Evolutionary conservation across 1,284 basidiomycete species (phyloP).

Genomic region (Chondrostereum purpureum): DNA sequence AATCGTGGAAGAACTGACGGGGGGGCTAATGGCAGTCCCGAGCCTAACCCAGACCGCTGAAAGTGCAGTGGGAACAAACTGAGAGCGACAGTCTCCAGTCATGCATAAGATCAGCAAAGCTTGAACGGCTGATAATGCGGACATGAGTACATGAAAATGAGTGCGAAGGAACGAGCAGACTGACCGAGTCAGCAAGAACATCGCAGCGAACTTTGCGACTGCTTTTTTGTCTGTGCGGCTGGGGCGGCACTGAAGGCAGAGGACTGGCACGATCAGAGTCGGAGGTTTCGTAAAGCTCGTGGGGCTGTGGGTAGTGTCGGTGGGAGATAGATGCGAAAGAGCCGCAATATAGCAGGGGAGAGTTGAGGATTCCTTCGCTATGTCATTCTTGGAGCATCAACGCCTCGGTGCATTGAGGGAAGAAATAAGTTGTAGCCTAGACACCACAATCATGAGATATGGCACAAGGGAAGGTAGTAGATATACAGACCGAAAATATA

Average conservation of each 20-base stretch:
- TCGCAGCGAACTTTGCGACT: not conserved
- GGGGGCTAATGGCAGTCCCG: conserved; percentile 44
- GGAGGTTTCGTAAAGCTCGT: conserved; percentile 15
- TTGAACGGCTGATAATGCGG: conserved; percentile 46
- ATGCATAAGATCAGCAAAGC: conserved; percentile 80
- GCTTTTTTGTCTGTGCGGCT: conserved; percentile 11
- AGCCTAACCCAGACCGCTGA: conserved; percentile 74
- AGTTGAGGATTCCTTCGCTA: conserved; percentile 13
- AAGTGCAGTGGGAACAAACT: conserved; percentile 69
- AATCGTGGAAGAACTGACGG: not conserved
- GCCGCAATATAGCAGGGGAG: conserved; percentile 10
- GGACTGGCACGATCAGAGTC: conserved; percentile 21
- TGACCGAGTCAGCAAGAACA: conserved; percentile 10
- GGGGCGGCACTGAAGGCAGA: conserved; percentile 35
- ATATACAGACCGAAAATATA: too few species aligned
- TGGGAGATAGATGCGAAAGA: conserved; percentile 5
- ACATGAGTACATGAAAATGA: not conserved
- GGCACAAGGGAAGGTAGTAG: too few species aligned
- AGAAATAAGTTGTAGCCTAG: too few species aligned
- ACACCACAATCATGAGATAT: too few species aligned
- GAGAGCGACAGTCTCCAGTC: conserved; percentile 75
- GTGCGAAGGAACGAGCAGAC: not conserved
- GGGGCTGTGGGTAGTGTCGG: conserved; percentile 15
- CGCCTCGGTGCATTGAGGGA: too few species aligned
- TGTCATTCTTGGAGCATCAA: too few species aligned